Percentiles rank a stretch among this genome's conserved stretches.
Conservation (phyloP, 495 filamentous ascomycete species). For the Glonium stellatum region DNA sequence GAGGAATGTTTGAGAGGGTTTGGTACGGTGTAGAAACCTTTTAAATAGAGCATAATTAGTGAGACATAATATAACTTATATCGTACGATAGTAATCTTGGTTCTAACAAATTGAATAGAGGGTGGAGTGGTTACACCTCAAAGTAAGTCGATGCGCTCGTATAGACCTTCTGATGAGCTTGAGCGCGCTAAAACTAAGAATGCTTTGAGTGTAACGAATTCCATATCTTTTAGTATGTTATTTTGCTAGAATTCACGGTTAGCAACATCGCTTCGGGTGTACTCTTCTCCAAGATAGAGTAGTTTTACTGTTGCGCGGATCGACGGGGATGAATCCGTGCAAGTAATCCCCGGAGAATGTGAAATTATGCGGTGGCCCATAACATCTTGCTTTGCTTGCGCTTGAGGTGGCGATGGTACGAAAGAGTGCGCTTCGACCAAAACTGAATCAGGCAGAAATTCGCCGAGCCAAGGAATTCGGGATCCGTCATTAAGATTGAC, state of each 20-base stretch:
- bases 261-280: background rate
- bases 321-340: background rate
- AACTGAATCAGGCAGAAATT: background rate
- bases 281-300: background rate
- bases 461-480: background rate
- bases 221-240: background rate
- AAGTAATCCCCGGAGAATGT: background rate
- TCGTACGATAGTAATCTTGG: too few relatives aligned
- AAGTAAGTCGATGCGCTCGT: background rate
- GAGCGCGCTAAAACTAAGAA: background rate
- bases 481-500: background rate
- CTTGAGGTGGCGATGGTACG: background rate
- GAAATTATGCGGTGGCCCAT: background rate
- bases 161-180: background rate
- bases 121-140: background rate
- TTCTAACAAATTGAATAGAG: too few relatives aligned
- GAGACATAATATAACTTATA: too few relatives aligned
- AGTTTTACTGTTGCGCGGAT: background rate
- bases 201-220: background rate
- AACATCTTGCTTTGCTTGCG: background rate
- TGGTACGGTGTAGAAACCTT: too few relatives aligned
- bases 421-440: background rate
- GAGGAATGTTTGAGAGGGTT: too few relatives aligned
- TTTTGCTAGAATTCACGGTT: background rate
- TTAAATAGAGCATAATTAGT: too few relatives aligned